Conservation (phyloP, 192 early-diverging fungal genomes). For the Entophlyctis luteolus region DNA sequence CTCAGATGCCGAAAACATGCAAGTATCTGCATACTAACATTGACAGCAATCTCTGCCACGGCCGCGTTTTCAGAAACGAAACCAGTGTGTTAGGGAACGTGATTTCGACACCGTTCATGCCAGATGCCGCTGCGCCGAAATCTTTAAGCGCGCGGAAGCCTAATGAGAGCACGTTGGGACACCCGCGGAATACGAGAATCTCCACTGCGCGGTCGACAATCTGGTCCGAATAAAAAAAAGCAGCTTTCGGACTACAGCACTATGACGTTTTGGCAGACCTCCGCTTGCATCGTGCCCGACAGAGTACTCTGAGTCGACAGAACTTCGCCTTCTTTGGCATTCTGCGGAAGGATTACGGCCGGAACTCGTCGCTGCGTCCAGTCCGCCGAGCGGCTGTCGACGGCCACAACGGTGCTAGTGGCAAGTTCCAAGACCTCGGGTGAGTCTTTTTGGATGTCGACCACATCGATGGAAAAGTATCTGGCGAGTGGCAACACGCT, state of each 20-base stretch:
- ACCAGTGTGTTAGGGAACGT: conserved; percentile 42
- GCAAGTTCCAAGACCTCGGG: too few relatives aligned
- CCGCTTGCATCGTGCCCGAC: too few relatives aligned
- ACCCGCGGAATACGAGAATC: background rate
- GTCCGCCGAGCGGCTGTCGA: too few relatives aligned
- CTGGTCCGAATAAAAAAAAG: too few relatives aligned
- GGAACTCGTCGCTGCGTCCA: background rate
- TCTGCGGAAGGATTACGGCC: background rate
- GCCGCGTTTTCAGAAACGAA: conserved; percentile 28
- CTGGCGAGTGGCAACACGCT: background rate
- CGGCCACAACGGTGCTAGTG: too few relatives aligned
- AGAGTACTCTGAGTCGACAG: too few relatives aligned
- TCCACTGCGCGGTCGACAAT: conserved; percentile 34
- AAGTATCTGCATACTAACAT: conserved; percentile 12
- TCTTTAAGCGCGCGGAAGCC: conserved; percentile 24
- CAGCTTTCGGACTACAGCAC: too few relatives aligned
- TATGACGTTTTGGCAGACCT: too few relatives aligned
- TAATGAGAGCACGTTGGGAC: conserved; percentile 25
- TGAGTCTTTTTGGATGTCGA: too few relatives aligned
- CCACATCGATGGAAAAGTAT: background rate
- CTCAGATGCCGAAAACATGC: background rate
- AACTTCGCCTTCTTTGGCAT: background rate
- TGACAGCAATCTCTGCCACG: conserved; percentile 33
- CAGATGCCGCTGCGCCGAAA: background rate
- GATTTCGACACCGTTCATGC: conserved; percentile 41